These are phyloP conservation scores for Elaphomyces granulatus DNA, from an alignment of 495 filamentous ascomycete genomes.

Conservation along the genomic window DNA sequence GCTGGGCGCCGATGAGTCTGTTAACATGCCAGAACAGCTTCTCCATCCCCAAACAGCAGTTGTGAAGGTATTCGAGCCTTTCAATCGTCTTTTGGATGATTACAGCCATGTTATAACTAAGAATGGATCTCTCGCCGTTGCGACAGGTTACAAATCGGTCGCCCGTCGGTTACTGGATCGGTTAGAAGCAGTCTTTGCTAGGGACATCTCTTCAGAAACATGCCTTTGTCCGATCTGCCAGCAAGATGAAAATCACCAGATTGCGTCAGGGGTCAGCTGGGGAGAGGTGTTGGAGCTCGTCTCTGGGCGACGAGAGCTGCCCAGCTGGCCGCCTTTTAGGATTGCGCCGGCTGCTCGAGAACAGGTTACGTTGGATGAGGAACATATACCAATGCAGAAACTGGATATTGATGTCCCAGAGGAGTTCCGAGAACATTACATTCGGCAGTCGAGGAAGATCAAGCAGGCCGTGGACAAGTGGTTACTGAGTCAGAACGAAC, in stretches of 20 bases:
- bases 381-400: constrained; percentile 56
- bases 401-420: constrained; percentile 86
- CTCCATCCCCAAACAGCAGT: constrained; percentile 30
- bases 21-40: constrained; percentile 28
- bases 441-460: constrained; percentile 76
- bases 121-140: constrained; percentile 84
- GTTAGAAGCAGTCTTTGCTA: constrained; percentile 80
- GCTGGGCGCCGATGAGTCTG: constrained; percentile 30
- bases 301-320: constrained; percentile 71
- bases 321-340: constrained; percentile 75
- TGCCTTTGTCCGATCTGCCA: constrained; percentile 74
- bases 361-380: constrained; percentile 38
- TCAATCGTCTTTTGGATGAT: constrained; percentile 67
- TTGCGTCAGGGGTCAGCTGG: constrained; percentile 72
- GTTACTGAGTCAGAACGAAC: constrained; percentile 63
- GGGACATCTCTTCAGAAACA: constrained; percentile 71
- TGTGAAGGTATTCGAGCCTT: constrained; percentile 59
- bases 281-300: constrained; percentile 90
- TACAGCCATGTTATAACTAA: constrained; percentile 67
- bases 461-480: constrained; percentile 71
- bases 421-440: constrained; percentile 76
- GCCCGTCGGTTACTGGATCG: constrained; percentile 88
- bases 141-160: constrained; percentile 87
- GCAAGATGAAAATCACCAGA: constrained; percentile 35
- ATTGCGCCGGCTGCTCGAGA: constrained; percentile 38